phyloP scores from a whole-genome alignment of 192 early-diverging fungal species.

The Podila horticola region DNA sequence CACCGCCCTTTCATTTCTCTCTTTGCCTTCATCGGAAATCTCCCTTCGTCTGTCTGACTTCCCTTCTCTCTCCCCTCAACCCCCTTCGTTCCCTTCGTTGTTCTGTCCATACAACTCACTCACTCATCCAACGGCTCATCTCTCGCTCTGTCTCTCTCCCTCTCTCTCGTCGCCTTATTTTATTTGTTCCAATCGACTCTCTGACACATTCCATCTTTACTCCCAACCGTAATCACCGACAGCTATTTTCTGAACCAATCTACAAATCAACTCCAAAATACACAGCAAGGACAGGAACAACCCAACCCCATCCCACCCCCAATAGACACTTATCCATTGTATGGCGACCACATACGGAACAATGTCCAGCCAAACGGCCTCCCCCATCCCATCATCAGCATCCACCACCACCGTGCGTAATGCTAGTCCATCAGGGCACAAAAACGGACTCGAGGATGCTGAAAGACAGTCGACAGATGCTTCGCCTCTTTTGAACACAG shows the following conservation, averaged over 20 bases:
- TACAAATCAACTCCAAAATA: not conserved
- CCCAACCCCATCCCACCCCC: conserved; percentile 1
- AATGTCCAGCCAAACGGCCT: not conserved
- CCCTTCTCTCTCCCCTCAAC: not conserved
- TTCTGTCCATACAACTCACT: conserved; percentile 10
- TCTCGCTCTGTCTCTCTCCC: not conserved
- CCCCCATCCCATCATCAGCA: not conserved
- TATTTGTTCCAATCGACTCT: conserved; percentile 8
- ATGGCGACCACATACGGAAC: conserved; percentile 4
- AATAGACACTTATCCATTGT: not conserved
- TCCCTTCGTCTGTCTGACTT: not conserved
- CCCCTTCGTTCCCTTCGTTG: not conserved
- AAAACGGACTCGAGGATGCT: not conserved
- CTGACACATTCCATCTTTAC: conserved; percentile 11
- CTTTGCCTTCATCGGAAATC: not conserved
- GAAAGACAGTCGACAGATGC: conserved; percentile 28
- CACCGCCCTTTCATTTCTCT: not conserved
- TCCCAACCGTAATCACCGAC: not conserved
- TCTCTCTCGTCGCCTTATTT: not conserved
- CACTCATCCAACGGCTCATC: not conserved
- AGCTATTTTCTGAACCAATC: not conserved
- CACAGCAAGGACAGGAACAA: not conserved
- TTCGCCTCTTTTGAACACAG: conserved; percentile 46
- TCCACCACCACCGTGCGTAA: not conserved
- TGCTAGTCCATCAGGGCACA: not conserved